Evolutionary conservation across 1,284 basidiomycete genomes (phyloP), one percentile per base, ranked within the genome.

Genomic region (Apiotrichum domesticum): DNA sequence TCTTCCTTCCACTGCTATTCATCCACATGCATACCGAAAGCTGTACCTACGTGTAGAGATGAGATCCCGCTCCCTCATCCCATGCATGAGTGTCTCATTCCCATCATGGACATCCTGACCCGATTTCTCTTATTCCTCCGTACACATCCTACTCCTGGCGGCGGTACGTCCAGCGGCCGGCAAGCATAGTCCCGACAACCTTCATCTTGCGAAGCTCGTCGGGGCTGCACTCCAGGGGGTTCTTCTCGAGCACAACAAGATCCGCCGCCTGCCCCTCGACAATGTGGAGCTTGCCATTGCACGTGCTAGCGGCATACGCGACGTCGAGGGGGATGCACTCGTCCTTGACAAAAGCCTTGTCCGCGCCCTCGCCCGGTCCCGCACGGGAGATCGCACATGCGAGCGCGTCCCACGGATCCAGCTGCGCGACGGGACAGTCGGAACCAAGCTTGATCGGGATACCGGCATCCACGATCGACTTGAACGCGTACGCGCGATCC

Each of bases 381-480:
- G 47, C 46, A 6, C 64, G 59, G 21, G 64, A 59, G 29, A 72
- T 56, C 0, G 67, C 71, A 3, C 67, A 68, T 3, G 71, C 71
- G 45, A 74, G 63, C 4, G 67, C 66, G 32, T 70, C 64, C 70
- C 73, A 73, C 14, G 72, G 73, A 42, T 72, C 62, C 6, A 73
- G 52, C 6, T 57, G 62, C 6, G 71, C 67, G 35, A 75, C 66
- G 8, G 71, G 73, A 21, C 66, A 65, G 54, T 75, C 73, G 35
- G 64, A 66, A 1, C 73, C 72, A 21, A 75, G 51, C 33, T 62
- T 63, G 40, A 75, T 61, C 21, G 64, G 59, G 6, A 71, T 62
- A 2, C 70, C 67, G 0, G 63, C 63, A 44, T 73, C 64, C 32
- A 62, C 58, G 33, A 75, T 53, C 35, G 57, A 57, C 15, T 57